Base-by-base conservation (phyloP, 208 protist species). In the Leptomonas seymouri region DNA sequence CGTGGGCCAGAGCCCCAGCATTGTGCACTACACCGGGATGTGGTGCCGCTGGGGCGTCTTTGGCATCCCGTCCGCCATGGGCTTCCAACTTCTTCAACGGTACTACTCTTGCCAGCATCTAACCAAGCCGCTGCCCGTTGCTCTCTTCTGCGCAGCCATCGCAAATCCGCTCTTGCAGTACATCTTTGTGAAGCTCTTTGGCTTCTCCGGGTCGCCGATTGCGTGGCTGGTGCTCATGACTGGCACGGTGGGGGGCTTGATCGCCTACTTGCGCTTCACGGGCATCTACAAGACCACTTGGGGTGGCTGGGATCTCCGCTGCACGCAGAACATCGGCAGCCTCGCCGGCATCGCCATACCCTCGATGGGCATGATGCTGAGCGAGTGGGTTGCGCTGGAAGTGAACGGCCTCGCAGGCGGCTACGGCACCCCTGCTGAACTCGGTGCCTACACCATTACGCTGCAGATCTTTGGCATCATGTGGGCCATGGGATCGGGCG, bases 51-150 rank as follows among this genome's bases (percentile, higher is more conserved):
- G 82, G 61, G 85, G 78, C 30, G 74, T 89, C 51, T 93, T 89
- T 62, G 90, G 86, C 54, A 81, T 93, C 64, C 86, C 82, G 0
- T 59, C 65, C 21, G 70, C 82, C n/a, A 75, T 91, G 51, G 31
- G 59, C 20, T 87, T 86, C 62, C 86, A 93, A 66, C 73, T 95
- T 18, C 30, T 93, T 18, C 75, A 84, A 79, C 85, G 90, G 25
- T 95, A 95, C 72, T 93, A 90, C 76, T 84, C 87, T n/a, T 93
- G 86, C 65, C 90, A 95, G 66, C 81, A 87, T 45, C 49, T 87
- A 27, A 93, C 87, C 5, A 87, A 80, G 58, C 87, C 90, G 36
- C 67, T 95, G 41, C 85, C 86, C n/a, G 73, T 93, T 4, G 84
- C 80, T 41, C 81, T 89, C 61, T 46, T 92, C 27, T 42, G 28